Conservation (phyloP, 768 basidiomycete species). For the Hygrocybe coccinea region DNA sequence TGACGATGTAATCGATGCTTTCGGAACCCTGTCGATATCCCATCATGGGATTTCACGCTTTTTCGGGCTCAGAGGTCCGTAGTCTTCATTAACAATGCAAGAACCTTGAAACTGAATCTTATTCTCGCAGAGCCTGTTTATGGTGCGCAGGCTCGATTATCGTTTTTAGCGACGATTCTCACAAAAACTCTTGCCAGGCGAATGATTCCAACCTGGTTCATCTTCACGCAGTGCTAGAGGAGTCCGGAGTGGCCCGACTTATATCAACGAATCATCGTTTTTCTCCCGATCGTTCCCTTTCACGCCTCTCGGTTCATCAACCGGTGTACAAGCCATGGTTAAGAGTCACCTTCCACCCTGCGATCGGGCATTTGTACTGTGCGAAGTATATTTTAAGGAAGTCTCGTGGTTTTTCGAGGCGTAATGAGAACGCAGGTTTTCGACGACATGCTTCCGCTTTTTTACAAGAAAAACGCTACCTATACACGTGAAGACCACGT, state of each 20-base stretch:
- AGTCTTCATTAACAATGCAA: too few relatives aligned
- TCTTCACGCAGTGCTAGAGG: background rate
- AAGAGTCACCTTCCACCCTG: slow-evolving; percentile 51
- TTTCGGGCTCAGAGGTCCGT: slow-evolving; percentile 65
- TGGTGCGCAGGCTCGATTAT: slow-evolving; percentile 15
- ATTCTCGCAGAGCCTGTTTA: slow-evolving; percentile 24
- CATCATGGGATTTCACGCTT: slow-evolving; percentile 57
- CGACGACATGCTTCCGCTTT: slow-evolving; percentile 37
- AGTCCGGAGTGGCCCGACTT: slow-evolving; percentile 15
- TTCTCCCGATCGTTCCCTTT: slow-evolving; percentile 64
- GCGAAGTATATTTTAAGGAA: slow-evolving; percentile 43
- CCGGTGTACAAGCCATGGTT: slow-evolving; percentile 46
- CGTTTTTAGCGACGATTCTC: slow-evolving; percentile 13
- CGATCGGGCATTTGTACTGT: slow-evolving; percentile 43
- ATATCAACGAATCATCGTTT: slow-evolving; percentile 32
- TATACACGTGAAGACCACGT: slow-evolving; percentile 5
- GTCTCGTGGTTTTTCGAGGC: slow-evolving; percentile 51
- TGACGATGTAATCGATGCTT: slow-evolving; percentile 48
- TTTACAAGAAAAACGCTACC: slow-evolving; percentile 30
- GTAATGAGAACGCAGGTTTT: slow-evolving; percentile 45
- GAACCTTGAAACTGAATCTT: too few relatives aligned
- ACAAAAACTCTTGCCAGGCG: too few relatives aligned
- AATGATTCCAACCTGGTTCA: background rate
- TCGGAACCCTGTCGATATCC: slow-evolving; percentile 59
- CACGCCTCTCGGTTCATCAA: slow-evolving; percentile 49